Conservation (phyloP, 2,329 filamentous ascomycete species). For the Aspergillus brasiliensis region DNA sequence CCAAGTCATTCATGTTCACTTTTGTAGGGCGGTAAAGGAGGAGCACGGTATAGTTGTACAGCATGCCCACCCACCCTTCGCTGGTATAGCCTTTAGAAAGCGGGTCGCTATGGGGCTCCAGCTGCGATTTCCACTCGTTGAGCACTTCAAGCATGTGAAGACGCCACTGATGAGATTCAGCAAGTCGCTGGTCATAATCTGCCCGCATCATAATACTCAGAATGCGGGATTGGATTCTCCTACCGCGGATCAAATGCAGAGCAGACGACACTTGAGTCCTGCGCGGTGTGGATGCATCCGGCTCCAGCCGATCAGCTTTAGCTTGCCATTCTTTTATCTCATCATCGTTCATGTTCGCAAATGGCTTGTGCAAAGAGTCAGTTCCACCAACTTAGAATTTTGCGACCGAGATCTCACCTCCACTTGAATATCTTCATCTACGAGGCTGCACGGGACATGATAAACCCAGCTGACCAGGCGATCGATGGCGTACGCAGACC, state of each 20-base stretch:
- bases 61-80: constrained; percentile 7
- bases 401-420: background rate
- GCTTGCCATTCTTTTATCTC: background rate
- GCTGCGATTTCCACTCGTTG: constrained; percentile 1
- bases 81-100: constrained; percentile 4
- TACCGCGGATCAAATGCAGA: background rate
- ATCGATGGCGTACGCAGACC: constrained; percentile 9
- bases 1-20: background rate
- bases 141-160: constrained; percentile 5
- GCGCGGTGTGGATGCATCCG: background rate
- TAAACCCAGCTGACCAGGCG: constrained; percentile 5
- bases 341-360: constrained; percentile 6
- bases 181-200: constrained; percentile 1
- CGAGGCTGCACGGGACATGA: constrained; percentile 4
- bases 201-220: constrained; percentile 3
- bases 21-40: constrained; percentile 1
- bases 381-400: background rate
- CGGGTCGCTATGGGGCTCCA: constrained; percentile 3
- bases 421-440: constrained; percentile 2
- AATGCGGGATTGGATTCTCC: constrained; percentile 2
- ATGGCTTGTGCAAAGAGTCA: background rate
- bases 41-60: constrained; percentile 4
- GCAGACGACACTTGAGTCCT: constrained; percentile 3
- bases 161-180: background rate
- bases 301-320: background rate